phyloP scores from a whole-genome alignment of 2,329 filamentous ascomycete genomes.

The Diaporthe sp. region DNA sequence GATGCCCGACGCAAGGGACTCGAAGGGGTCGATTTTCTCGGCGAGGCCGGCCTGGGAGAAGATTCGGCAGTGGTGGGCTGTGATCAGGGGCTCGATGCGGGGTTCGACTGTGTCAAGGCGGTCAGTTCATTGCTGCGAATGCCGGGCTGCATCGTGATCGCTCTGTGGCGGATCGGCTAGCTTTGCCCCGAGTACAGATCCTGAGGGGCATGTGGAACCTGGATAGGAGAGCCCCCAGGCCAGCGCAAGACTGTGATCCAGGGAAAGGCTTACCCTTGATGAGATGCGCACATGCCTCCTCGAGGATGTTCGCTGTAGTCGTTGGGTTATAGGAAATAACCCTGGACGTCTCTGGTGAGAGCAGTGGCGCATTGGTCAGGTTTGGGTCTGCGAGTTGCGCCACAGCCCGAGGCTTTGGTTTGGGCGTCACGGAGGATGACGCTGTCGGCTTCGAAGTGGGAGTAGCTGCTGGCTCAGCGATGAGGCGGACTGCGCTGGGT shows the following conservation, averaged over 20 bases:
- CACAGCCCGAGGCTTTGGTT: slow-evolving; percentile 57
- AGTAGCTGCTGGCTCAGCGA: slow-evolving; percentile 49
- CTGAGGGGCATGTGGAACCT: not conserved
- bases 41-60: slow-evolving; percentile 88
- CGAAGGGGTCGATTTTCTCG: slow-evolving; percentile 90
- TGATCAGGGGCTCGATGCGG: slow-evolving; percentile 78
- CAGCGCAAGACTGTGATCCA: too few relatives aligned
- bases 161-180: not conserved
- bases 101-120: slow-evolving; percentile 67
- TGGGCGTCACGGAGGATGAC: slow-evolving; percentile 44
- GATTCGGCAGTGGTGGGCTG: slow-evolving; percentile 80
- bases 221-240: not conserved
- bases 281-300: slow-evolving; percentile 82
- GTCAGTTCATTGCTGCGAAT: not conserved
- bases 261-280: slow-evolving; percentile 56
- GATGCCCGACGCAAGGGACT: slow-evolving; percentile 85
- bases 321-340: slow-evolving; percentile 52
- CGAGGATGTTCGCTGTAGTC: slow-evolving; percentile 80
- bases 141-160: not conserved
- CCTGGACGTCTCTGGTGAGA: slow-evolving; percentile 79
- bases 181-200: not conserved
- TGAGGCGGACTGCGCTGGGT: slow-evolving; percentile 58
- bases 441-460: not conserved
- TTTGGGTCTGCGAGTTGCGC: slow-evolving; percentile 73
- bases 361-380: slow-evolving; percentile 76